Conservation (phyloP, 257 asterid genomes). For the Solanum virginianum region DNA sequence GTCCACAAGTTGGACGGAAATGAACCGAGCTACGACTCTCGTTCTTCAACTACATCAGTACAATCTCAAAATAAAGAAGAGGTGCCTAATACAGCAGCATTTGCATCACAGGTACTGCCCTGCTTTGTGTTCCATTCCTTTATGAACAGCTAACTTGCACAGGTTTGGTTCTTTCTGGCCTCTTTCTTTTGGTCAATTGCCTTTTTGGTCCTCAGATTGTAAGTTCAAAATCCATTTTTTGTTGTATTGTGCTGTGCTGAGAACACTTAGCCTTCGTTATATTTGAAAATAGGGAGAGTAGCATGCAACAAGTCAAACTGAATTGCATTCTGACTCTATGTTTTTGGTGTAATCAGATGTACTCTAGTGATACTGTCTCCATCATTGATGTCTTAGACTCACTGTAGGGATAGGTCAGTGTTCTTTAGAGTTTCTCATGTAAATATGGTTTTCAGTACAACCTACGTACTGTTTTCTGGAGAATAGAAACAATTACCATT, state of each 20-base stretch:
- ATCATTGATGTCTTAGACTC: no score
- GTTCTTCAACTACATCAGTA: slow-evolving; percentile 34
- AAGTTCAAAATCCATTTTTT: background rate
- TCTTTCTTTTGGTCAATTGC: background rate
- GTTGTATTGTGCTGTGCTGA: background rate
- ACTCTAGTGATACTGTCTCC: no score
- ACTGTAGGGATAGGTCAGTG: no score
- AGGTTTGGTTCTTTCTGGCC: background rate
- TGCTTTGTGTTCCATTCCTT: background rate
- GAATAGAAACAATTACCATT: no score
- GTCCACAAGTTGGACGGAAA: slow-evolving; percentile 37
- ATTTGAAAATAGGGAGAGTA: background rate
- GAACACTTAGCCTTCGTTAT: background rate
- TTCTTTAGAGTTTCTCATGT: no score
- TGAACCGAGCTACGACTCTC: slow-evolving; percentile 25
- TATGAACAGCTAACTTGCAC: background rate
- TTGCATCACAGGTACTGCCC: slow-evolving; percentile 37
- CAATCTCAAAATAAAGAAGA: slow-evolving; percentile 34
- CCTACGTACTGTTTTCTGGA: no score
- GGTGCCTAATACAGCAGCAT: slow-evolving; percentile 14
- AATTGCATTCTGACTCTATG: no score
- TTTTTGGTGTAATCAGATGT: no score
- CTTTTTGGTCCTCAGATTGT: background rate
- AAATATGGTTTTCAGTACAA: no score
- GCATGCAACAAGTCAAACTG: no score